Evolutionary conservation across 75 land plant genomes (phyloP).

Genomic region (Sequoiadendron giganteum): DNA sequence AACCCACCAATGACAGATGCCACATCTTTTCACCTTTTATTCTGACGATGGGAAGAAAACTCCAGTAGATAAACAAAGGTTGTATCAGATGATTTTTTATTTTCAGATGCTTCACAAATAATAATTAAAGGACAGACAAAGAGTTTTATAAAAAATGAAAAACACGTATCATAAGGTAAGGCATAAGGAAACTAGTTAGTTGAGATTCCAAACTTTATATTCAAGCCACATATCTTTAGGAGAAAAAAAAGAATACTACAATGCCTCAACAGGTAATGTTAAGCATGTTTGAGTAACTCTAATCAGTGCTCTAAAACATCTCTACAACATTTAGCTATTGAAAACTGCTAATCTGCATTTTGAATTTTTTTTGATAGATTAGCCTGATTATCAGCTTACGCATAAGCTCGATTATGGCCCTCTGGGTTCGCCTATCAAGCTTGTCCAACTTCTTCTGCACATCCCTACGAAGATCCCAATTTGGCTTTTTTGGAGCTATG

Average conservation of each 20-base stretch:
- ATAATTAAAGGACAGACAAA: background rate
- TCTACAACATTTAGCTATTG: background rate
- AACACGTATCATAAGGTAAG: background rate
- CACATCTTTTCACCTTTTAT: background rate
- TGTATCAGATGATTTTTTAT: background rate
- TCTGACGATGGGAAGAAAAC: background rate
- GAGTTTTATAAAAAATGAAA: background rate
- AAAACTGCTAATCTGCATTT: background rate
- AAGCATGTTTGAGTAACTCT: background rate
- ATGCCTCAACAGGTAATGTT: background rate
- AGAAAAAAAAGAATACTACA: no score
- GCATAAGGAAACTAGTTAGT: background rate
- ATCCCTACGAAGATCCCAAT: conserved; percentile 96
- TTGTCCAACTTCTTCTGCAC: conserved; percentile 97
- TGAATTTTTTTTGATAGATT: background rate
- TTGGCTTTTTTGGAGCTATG: conserved; percentile 98
- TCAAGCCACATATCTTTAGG: background rate
- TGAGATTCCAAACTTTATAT: background rate
- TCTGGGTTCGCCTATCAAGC: conserved; percentile 93
- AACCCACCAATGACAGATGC: background rate
- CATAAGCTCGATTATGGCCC: conserved; percentile 78
- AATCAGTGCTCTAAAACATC: background rate
- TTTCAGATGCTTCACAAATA: background rate
- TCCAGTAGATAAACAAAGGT: background rate
- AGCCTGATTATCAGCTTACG: conserved; percentile 37